A percentile compares a stretch with the other conserved stretches of the same genome.
Evolutionary conservation across 805 yeast genomes (phyloP).

Genomic region (Cyberlindnera maclurae): DNA sequence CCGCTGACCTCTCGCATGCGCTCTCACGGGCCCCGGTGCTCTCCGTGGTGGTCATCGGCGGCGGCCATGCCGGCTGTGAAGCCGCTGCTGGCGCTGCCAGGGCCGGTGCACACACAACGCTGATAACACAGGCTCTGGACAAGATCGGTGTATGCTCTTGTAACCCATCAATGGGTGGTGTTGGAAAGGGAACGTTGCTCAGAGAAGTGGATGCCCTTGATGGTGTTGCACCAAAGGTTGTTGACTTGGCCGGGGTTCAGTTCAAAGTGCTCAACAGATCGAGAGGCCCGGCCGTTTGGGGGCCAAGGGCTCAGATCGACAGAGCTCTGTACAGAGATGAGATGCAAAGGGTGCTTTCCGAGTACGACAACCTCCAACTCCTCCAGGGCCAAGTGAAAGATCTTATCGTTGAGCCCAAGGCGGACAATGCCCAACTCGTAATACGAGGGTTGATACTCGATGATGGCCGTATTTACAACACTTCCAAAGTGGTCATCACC

Average conservation of each 20-base stretch:
- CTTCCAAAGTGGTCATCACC: constrained; percentile 73
- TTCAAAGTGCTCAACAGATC: constrained; percentile 80
- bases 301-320: constrained; percentile 96
- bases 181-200: constrained; percentile 90
- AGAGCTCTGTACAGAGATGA: constrained; percentile 66
- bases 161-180: constrained; percentile 97
- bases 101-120: constrained; percentile 59
- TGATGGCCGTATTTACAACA: constrained; percentile 53
- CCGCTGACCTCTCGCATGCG: constrained; percentile 15
- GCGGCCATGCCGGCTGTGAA: constrained; percentile 98
- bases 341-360: constrained; percentile 63
- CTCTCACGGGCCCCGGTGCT: constrained; percentile 14
- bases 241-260: constrained; percentile 90
- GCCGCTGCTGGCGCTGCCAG: constrained; percentile 94
- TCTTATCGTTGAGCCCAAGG: constrained; percentile 47
- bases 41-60: constrained; percentile 89
- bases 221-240: constrained; percentile 82
- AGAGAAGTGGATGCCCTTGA: constrained; percentile 95
- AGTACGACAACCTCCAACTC: constrained; percentile 47
- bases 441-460: constrained; percentile 65
- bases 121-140: constrained; percentile 67
- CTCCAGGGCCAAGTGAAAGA: constrained; percentile 80
- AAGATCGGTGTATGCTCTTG: constrained; percentile 94
- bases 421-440: constrained; percentile 2
- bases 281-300: constrained; percentile 96